These are phyloP conservation scores for Colletotrichum abscissum DNA, from an alignment of 2,329 filamentous ascomycete genomes.

Conservation along the genomic window DNA sequence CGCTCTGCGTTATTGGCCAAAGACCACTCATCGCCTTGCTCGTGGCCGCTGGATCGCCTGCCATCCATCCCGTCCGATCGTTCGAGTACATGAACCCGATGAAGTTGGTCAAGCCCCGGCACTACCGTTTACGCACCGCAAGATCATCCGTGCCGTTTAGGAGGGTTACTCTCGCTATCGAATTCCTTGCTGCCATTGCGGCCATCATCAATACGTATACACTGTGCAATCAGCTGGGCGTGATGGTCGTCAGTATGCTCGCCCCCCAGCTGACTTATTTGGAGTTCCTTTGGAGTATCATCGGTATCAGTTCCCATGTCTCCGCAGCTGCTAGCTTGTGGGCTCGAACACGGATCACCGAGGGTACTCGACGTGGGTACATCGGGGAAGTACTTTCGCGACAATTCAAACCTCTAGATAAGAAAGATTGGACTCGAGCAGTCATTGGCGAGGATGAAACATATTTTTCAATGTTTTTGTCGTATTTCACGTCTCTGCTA, in stretches of 20 bases:
- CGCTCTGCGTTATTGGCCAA: neutral
- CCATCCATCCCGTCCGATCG: neutral
- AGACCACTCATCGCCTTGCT: neutral
- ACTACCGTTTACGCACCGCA: neutral
- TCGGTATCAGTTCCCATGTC: neutral
- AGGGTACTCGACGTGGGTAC: neutral
- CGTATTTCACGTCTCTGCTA: neutral
- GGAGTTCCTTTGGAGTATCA: neutral
- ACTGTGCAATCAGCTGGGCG: neutral
- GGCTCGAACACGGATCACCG: neutral
- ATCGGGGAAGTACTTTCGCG: neutral
- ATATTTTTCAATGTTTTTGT: rapidly evolving
- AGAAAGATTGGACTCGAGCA: rapidly evolving
- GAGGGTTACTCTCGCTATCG: neutral
- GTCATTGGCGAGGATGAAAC: neutral
- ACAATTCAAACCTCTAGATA: neutral
- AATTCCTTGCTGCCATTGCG: neutral
- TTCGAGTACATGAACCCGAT: neutral
- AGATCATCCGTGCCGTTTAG: neutral
- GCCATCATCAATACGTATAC: neutral
- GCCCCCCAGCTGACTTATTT: neutral
- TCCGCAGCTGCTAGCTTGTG: neutral
- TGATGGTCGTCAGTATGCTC: neutral
- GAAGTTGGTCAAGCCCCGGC: neutral
- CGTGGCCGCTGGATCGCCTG: neutral